Evolutionary conservation across 23 red algal species (phyloP).

Genomic region (Gracilariopsis chorda): DNA sequence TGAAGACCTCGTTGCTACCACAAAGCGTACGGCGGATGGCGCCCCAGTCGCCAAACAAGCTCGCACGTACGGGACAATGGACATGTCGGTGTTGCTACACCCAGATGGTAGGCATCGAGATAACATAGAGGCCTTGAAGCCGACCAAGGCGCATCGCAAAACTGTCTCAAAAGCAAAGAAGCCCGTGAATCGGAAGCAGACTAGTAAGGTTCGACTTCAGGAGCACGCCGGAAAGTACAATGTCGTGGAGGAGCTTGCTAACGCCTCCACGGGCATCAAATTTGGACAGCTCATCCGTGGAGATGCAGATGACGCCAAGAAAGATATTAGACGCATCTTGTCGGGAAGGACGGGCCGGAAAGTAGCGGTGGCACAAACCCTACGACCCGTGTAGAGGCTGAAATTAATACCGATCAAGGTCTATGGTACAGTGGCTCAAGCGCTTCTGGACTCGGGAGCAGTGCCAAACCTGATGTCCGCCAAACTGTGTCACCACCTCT

Average conservation of each 20-base stretch:
- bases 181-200: not conserved
- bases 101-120: too few species aligned
- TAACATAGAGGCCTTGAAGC: too few species aligned
- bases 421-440: not conserved
- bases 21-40: too few species aligned
- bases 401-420: constrained; percentile 4
- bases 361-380: not conserved
- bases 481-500: not conserved
- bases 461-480: not conserved
- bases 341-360: not conserved
- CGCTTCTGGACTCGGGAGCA: constrained; percentile 1
- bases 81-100: not conserved
- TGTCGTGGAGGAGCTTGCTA: not conserved
- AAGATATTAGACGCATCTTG: not conserved
- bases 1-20: not conserved
- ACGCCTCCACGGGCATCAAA: not conserved
- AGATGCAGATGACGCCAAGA: not conserved
- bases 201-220: not conserved
- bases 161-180: not conserved
- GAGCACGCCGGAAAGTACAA: constrained; percentile 14
- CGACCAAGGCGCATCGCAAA: too few species aligned
- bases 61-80: too few species aligned
- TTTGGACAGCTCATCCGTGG: constrained; percentile 23
- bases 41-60: too few species aligned
- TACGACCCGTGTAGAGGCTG: not conserved